Evolutionary conservation across 306 rosid genomes (phyloP).

Genomic region (Cicer pinnatifidum): DNA sequence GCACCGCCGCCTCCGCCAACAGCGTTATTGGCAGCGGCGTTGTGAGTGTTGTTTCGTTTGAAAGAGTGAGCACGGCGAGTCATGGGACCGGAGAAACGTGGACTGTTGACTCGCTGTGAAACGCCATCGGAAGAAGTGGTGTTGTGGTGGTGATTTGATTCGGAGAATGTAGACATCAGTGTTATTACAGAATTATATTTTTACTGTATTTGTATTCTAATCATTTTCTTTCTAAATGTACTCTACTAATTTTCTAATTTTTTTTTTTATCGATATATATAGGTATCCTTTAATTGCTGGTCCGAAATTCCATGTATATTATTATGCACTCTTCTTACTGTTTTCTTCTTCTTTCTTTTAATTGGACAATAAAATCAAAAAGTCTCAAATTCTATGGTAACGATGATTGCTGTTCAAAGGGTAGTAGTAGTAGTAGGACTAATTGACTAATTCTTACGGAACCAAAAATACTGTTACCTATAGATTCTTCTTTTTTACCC

Average conservation of each 20-base stretch:
- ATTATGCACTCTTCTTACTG: neutral
- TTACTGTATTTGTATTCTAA: neutral
- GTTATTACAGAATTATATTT: neutral
- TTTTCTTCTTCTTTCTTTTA: neutral
- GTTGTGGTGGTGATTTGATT: conserved; percentile 56
- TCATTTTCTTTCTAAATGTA: neutral
- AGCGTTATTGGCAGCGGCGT: conserved; percentile 20
- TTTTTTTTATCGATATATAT: neutral
- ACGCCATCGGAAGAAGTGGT: conserved; percentile 63
- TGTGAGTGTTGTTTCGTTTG: conserved; percentile 60
- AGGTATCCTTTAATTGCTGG: too few species aligned
- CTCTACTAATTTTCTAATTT: neutral
- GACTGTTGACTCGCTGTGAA: conserved; percentile 85
- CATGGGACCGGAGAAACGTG: conserved; percentile 89
- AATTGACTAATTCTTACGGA: too few species aligned
- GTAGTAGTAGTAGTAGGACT: too few species aligned
- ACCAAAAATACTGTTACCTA: too few species aligned
- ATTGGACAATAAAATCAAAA: neutral
- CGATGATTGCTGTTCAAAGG: too few species aligned
- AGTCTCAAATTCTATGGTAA: too few species aligned
- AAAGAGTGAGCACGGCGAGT: conserved; percentile 97
- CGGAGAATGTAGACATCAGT: conserved; percentile 55
- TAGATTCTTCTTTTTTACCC: too few species aligned
- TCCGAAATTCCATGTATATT: too few species aligned
- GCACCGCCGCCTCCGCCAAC: conserved; percentile 11